Base-by-base conservation (phyloP, 2,329 filamentous ascomycete species). In the Cladobotryum mycophilum region DNA sequence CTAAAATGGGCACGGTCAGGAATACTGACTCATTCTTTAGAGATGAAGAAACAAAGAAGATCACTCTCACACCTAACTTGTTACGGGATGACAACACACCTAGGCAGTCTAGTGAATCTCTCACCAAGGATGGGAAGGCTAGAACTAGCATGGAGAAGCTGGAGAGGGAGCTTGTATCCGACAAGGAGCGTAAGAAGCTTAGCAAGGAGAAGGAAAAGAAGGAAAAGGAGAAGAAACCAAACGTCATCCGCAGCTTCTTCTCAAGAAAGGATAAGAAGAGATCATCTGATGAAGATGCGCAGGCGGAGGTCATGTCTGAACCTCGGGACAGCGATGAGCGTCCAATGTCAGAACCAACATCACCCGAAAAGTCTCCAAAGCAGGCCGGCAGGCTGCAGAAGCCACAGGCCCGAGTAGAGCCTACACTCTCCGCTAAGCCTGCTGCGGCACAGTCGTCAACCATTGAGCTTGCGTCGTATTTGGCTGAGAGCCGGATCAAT, bases 11-110 rank as follows among this genome's bases (percentile, higher is more conserved):
- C 40, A 92, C 88, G 18, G 80, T 96, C 41, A 82, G 92, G 56
- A 95, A 95, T 64, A 92, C 89, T 4, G 92, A 97, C 69, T 96
- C 92, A 1, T 96, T 97, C 75, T 96, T 96, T 76, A 95, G 90
- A 68, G 93, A 97, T 63, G 92, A 99, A 63, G 93, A 97, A 68
- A 96, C 93, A 3, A 90, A 95, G 69, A 97, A 97, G 73, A 97
- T 99, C 58, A 95, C 91, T 0, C 79, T 99, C 41, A 99, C 93
- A 3, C 93, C 93, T 1, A 95, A 95, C 59, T 72, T 99, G 48
- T 74, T 97, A 38, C 84, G 92, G 40, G 92, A 97, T 58, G 91
- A 96, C 59, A 78, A 75, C 56, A 70, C 75, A 38, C 53, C 79
- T 68, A 67, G 75, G 71, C 66, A 92, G 76, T 70, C 70, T 2